phyloP scores from a whole-genome alignment of 163 green algal species.

The Volvox carteri region DNA sequence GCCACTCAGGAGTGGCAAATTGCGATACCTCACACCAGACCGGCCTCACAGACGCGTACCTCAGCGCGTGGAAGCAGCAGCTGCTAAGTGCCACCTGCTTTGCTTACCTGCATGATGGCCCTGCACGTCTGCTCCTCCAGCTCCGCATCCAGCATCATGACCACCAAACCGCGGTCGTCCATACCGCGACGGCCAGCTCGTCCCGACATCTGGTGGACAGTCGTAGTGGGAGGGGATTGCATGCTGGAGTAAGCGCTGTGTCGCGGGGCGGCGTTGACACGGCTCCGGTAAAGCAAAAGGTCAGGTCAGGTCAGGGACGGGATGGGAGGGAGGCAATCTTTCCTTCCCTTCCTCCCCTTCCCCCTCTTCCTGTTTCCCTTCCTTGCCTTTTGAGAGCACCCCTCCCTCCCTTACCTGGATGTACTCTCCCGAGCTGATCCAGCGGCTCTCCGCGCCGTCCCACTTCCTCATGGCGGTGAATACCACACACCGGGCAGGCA shows the following conservation, averaged over 20 bases:
- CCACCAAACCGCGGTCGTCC: conserved; percentile 90
- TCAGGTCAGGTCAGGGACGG: neutral
- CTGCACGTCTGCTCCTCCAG: conserved; percentile 73
- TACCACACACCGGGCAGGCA: conserved; percentile 94
- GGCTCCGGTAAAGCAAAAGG: no score
- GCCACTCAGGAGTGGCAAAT: no score
- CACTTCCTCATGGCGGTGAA: conserved; percentile 95
- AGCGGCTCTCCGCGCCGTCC: conserved; percentile 83
- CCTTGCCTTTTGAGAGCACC: no score
- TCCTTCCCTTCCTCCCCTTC: neutral
- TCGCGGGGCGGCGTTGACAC: no score
- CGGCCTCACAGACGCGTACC: no score
- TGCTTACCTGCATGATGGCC: conserved; percentile 55
- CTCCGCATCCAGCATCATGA: conserved; percentile 93
- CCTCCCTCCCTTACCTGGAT: conserved; percentile 65
- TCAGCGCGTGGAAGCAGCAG: no score
- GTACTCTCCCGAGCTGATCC: conserved; percentile 69
- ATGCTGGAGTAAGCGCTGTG: no score
- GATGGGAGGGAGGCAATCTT: neutral
- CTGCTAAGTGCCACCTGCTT: no score
- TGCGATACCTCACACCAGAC: no score
- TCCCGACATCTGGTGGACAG: conserved; percentile 90
- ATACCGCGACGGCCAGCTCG: conserved; percentile 92
- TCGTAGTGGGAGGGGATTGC: neutral
- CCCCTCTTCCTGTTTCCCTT: neutral